Evolutionary conservation across 192 early-diverging fungal species (phyloP).

Genomic region (Gonapodya sp.): DNA sequence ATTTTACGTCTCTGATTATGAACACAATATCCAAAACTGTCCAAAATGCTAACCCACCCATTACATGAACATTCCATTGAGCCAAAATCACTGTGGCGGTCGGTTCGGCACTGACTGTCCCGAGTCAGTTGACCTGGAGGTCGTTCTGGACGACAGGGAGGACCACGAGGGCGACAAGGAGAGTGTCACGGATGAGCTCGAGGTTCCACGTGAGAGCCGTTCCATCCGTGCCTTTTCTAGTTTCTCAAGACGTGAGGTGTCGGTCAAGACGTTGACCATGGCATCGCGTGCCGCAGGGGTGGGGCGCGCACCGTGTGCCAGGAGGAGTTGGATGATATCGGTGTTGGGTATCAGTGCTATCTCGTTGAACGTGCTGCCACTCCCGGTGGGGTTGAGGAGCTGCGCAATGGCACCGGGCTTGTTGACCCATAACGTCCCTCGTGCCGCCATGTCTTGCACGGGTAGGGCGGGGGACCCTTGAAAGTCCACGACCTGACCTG

Average conservation of each 20-base stretch:
- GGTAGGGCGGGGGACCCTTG: neutral
- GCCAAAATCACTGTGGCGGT: too few species aligned
- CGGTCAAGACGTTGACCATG: neutral
- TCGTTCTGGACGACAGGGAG: too few species aligned
- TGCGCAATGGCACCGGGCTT: neutral
- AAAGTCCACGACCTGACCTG: neutral
- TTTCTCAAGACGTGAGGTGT: neutral
- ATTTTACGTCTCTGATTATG: too few species aligned
- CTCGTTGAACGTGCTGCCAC: neutral
- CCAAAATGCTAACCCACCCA: too few species aligned
- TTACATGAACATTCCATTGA: too few species aligned
- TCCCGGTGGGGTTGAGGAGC: neutral
- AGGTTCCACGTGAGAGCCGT: neutral
- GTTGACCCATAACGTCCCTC: neutral
- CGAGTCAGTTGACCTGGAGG: too few species aligned
- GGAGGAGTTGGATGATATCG: neutral
- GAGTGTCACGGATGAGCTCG: too few species aligned
- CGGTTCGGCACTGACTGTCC: too few species aligned
- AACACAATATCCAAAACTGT: too few species aligned
- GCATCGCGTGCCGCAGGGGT: neutral
- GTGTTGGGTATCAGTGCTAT: neutral
- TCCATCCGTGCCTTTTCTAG: neutral
- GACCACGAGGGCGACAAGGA: too few species aligned
- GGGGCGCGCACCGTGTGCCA: neutral
- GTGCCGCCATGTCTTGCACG: neutral